These are phyloP conservation scores for Phialophora tarda DNA, from an alignment of 2,329 filamentous ascomycete genomes.

Conservation along the genomic window DNA sequence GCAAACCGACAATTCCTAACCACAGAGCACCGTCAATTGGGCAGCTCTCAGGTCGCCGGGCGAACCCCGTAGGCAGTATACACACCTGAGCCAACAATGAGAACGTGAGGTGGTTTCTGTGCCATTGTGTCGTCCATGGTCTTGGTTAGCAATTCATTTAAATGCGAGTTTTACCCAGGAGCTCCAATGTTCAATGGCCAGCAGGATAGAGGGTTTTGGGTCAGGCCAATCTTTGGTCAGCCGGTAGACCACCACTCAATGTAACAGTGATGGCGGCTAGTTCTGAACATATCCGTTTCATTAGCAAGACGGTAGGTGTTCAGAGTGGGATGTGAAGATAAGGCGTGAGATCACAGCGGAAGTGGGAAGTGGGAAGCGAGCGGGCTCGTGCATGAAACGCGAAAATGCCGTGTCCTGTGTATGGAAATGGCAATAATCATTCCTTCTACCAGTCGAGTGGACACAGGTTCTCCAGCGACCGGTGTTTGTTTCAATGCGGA, in stretches of 20 bases:
- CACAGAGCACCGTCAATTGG: neutral
- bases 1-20: conserved; percentile 36
- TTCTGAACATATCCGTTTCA: neutral
- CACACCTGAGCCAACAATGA: conserved; percentile 33
- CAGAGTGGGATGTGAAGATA: neutral
- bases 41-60: too few relatives aligned
- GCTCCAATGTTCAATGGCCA: neutral
- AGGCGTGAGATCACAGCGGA: neutral
- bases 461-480: neutral
- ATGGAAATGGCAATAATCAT: neutral
- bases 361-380: neutral
- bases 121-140: conserved; percentile 11
- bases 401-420: neutral
- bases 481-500: neutral
- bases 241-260: neutral
- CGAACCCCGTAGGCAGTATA: neutral
- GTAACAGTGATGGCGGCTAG: neutral
- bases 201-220: neutral
- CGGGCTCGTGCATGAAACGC: neutral
- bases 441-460: neutral
- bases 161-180: neutral
- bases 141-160: neutral
- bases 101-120: conserved; percentile 20
- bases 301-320: neutral
- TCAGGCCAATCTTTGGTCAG: neutral